Percentiles rank a stretch among this genome's conserved stretches.
Conservation (phyloP, 1,284 basidiomycete genomes). For the Xerocomus cyaneibrunnescens region DNA sequence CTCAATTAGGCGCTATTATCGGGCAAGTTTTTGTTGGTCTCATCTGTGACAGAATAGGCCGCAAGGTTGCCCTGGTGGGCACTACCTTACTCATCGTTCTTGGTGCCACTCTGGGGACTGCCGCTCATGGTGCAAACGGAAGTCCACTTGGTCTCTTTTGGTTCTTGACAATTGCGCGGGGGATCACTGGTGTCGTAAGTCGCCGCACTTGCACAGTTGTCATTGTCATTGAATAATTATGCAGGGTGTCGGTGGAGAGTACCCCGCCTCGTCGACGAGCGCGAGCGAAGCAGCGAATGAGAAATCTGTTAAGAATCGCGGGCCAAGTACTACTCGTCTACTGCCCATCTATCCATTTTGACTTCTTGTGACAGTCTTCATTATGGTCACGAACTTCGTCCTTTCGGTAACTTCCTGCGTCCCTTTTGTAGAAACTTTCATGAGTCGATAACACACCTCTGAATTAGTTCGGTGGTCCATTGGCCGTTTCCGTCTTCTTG, state of each 20-base stretch:
- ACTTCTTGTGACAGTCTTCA: constrained; percentile 48
- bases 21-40: constrained; percentile 70
- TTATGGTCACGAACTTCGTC: constrained; percentile 75
- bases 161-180: constrained; percentile 74
- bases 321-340: constrained; percentile 46
- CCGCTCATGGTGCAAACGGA: constrained; percentile 63
- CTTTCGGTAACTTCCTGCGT: constrained; percentile 41
- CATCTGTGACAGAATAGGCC: constrained; percentile 68
- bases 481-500: constrained; percentile 70
- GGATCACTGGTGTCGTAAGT: constrained; percentile 67
- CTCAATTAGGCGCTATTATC: constrained; percentile 55
- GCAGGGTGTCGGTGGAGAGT: constrained; percentile 75
- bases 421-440: background rate
- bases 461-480: constrained; percentile 60
- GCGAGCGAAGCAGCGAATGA: constrained; percentile 77
- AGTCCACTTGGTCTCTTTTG: constrained; percentile 67
- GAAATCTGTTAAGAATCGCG: constrained; percentile 57
- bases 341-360: background rate
- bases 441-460: constrained; percentile 13
- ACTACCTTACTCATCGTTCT: constrained; percentile 72
- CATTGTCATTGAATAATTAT: constrained; percentile 7
- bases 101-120: constrained; percentile 71
- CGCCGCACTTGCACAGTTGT: background rate
- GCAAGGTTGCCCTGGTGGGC: constrained; percentile 68
- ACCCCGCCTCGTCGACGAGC: constrained; percentile 67